A percentile compares a stretch with the other conserved stretches of the same genome.
Evolutionary conservation across 805 yeast genomes (phyloP).

Genomic region (Danielia oregonensis): DNA sequence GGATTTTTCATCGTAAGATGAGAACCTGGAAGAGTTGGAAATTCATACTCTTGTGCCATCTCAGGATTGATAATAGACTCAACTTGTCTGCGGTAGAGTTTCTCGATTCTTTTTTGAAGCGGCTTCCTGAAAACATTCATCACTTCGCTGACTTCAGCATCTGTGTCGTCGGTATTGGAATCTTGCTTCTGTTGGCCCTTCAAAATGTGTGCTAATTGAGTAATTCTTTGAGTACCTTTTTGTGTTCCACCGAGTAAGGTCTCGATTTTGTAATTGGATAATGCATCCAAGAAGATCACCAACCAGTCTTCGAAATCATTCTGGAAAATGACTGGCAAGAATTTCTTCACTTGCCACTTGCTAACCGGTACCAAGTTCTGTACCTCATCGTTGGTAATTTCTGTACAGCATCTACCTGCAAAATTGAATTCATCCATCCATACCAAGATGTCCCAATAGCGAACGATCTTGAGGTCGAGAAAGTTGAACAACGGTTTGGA

Average conservation of each 20-base stretch:
- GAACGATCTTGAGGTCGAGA: constrained; percentile 66
- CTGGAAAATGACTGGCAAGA: constrained; percentile 70
- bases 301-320: constrained; percentile 89
- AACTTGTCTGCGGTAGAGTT: constrained; percentile 63
- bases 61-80: constrained; percentile 69
- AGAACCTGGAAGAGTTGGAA: constrained; percentile 78
- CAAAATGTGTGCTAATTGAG: constrained; percentile 60
- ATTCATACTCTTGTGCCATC: constrained; percentile 59
- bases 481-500: constrained; percentile 79
- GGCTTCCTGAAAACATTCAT: constrained; percentile 59
- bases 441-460: constrained; percentile 87
- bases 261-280: constrained; percentile 52
- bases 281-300: constrained; percentile 65
- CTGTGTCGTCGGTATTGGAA: constrained; percentile 31
- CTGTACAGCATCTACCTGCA: constrained; percentile 63
- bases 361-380: constrained; percentile 49
- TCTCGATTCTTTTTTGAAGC: constrained; percentile 60
- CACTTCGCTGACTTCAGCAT: constrained; percentile 40
- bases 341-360: constrained; percentile 76
- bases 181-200: constrained; percentile 39
- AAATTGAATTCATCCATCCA: constrained; percentile 94
- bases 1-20: constrained; percentile 61
- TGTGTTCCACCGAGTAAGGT: constrained; percentile 34
- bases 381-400: constrained; percentile 40
- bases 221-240: constrained; percentile 53